These are phyloP conservation scores for Cladobotryum protrusum DNA, from an alignment of 2,329 filamentous ascomycete genomes.

Conservation along the genomic window DNA sequence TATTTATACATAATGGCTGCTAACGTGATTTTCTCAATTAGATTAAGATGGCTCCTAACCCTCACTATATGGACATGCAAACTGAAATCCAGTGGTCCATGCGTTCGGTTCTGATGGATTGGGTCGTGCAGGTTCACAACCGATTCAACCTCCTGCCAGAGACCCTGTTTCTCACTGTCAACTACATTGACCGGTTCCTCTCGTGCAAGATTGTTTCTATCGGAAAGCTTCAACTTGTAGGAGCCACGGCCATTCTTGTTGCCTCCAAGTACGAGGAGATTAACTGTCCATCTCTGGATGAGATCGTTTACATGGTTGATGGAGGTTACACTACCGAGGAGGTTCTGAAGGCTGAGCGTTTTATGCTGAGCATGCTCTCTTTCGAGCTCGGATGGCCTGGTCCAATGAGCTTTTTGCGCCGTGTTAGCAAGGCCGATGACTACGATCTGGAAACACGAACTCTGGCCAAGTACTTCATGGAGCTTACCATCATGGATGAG, in stretches of 20 bases:
- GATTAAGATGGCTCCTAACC: constrained; percentile 76
- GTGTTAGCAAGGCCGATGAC: constrained; percentile 97
- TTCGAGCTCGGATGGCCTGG: constrained; percentile 98
- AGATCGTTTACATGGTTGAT: constrained; percentile 99
- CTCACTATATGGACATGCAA: constrained; percentile 95
- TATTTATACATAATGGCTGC: constrained; percentile 4
- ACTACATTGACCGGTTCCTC: constrained; percentile 95
- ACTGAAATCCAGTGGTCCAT: constrained; percentile 99
- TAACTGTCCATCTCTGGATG: constrained; percentile 88
- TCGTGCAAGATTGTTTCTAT: constrained; percentile 92
- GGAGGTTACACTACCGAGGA: constrained; percentile 82
- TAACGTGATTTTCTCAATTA: constrained; percentile 28
- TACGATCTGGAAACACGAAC: constrained; percentile 95
- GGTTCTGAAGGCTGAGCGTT: constrained; percentile 93
- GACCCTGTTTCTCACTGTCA: constrained; percentile 89
- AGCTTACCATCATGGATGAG: constrained; percentile 96
- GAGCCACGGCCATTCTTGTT: constrained; percentile 90
- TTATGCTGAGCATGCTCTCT: constrained; percentile 94
- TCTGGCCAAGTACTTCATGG: constrained; percentile 94
- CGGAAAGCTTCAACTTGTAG: constrained; percentile 90
- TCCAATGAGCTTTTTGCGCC: constrained; percentile 94
- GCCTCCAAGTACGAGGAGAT: constrained; percentile 99
- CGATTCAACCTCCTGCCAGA: constrained; percentile 89
- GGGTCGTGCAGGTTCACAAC: constrained; percentile 92
- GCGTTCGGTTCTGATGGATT: constrained; percentile 95